Evolutionary conservation across 2,329 filamentous ascomycete species (phyloP).

Genomic region (Aspergillus intermedius): DNA sequence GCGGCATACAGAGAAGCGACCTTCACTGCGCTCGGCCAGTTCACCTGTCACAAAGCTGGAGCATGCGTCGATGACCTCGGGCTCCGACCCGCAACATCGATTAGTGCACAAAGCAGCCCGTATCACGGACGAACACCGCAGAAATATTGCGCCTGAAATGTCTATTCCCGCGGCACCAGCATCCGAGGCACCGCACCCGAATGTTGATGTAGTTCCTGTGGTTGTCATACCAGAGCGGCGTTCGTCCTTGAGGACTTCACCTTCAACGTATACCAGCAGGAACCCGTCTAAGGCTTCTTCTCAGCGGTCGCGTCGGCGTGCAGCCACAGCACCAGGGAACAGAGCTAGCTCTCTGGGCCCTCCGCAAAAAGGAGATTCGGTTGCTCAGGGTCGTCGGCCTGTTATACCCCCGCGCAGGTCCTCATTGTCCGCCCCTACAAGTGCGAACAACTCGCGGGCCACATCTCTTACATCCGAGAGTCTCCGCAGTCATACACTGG

Average conservation of each 20-base stretch:
- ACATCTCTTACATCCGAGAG: slow-evolving; percentile 41
- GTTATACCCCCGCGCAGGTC: slow-evolving; percentile 36
- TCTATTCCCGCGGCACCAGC: slow-evolving; percentile 29
- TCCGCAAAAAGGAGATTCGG: slow-evolving; percentile 35
- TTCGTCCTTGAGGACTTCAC: slow-evolving; percentile 40
- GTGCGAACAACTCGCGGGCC: slow-evolving; percentile 37
- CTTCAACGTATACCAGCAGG: slow-evolving; percentile 31
- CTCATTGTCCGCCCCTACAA: slow-evolving; percentile 43
- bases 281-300: slow-evolving; percentile 34
- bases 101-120: slow-evolving; percentile 46
- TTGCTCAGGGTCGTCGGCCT: slow-evolving; percentile 23
- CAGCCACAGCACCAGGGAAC: slow-evolving; percentile 31
- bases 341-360: slow-evolving; percentile 26
- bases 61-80: slow-evolving; percentile 39
- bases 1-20: slow-evolving; percentile 50
- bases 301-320: slow-evolving; percentile 30
- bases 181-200: slow-evolving; percentile 22
- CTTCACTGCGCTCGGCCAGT: slow-evolving; percentile 45
- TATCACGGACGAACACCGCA: slow-evolving; percentile 43
- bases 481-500: slow-evolving; percentile 27
- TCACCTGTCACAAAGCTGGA: slow-evolving; percentile 40
- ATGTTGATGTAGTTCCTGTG: slow-evolving; percentile 40
- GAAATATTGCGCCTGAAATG: slow-evolving; percentile 38
- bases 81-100: slow-evolving; percentile 40
- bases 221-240: slow-evolving; percentile 43